Base-by-base conservation (phyloP, 1,284 basidiomycete species). In the Ustilago hordei region DNA sequence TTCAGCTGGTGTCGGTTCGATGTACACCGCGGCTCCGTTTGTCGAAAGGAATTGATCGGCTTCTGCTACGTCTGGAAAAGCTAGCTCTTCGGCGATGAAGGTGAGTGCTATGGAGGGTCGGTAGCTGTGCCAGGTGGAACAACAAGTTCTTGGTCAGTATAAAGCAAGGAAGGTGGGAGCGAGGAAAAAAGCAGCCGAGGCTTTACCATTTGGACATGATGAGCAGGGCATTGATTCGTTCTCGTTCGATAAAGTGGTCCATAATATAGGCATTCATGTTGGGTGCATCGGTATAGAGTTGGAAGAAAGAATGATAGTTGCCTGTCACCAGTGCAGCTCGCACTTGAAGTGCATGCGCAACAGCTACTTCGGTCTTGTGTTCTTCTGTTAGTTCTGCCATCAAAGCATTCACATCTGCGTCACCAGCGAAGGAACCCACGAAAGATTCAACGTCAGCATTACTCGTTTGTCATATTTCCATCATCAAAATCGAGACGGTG, bases 191-290 rank as follows among this genome's bases (percentile, higher is more conserved):
- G 28, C 32, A 52, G 48, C 8, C 2, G 35, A 39, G 34, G 86
- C 73, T 50, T 28, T 64, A 75, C 68, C 64, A 68, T 31, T 64
- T 71, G 56, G 94, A 91, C 88, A 99, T 95, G 80, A 93, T 91
- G 81, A 94, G 90, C 65, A 99, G 87, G 1, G 95, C 95, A 70
- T 91, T 91, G 64, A 93, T 90, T 64, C 97, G 89, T 88, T 98
- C 97, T 77, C 97, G 91, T 84, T 93, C 91, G 79, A 98, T 92
- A 86, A 99, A 98, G 87, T 98, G 95, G 87, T 99, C 96, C 94
- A 99, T 97, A 84, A 99, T 95, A 87, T 98, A 98, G 64, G 91
- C 95, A 58, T 95, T 94, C 97, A 99, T 98, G 86, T 96, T 96
- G 48, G 95, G 95, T 52, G 95, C 93, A 69, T 89, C 89, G 78